Evolutionary conservation across 2,329 filamentous ascomycete genomes (phyloP).

Genomic region (Botrytis tulipae): DNA sequence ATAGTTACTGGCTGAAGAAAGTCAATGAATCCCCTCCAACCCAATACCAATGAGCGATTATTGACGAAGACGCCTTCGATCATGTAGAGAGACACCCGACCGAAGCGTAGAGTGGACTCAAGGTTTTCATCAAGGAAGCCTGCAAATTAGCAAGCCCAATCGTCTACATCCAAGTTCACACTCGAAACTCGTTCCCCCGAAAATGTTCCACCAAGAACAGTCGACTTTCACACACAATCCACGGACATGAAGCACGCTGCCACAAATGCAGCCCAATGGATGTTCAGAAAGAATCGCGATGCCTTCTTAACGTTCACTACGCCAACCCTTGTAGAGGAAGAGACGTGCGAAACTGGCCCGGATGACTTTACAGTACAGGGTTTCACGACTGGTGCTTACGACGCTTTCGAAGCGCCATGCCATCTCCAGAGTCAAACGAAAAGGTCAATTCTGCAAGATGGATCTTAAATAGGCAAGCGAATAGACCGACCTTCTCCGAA

Average conservation of each 20-base stretch:
- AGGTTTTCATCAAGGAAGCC: no score
- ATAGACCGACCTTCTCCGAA: not conserved
- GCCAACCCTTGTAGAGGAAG: not conserved
- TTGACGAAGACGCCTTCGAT: no score
- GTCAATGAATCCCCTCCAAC: no score
- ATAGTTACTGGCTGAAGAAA: no score
- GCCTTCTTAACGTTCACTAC: not conserved
- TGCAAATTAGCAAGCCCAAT: no score
- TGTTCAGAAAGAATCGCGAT: not conserved
- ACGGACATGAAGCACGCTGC: not conserved
- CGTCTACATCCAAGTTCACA: no score
- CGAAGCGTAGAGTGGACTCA: no score
- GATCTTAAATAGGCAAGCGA: not conserved
- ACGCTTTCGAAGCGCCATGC: not conserved
- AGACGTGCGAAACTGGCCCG: not conserved
- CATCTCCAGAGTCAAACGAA: not conserved
- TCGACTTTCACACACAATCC: not conserved
- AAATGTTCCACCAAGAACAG: not conserved
- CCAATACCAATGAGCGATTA: no score
- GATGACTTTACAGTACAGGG: no score
- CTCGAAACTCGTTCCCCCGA: not conserved
- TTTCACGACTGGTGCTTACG: no score
- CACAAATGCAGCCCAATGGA: fast-evolving
- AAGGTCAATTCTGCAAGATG: not conserved
- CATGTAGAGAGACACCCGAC: no score